Evolutionary conservation across 768 basidiomycete species (phyloP).

Genomic region (Lactarius deliciosus): DNA sequence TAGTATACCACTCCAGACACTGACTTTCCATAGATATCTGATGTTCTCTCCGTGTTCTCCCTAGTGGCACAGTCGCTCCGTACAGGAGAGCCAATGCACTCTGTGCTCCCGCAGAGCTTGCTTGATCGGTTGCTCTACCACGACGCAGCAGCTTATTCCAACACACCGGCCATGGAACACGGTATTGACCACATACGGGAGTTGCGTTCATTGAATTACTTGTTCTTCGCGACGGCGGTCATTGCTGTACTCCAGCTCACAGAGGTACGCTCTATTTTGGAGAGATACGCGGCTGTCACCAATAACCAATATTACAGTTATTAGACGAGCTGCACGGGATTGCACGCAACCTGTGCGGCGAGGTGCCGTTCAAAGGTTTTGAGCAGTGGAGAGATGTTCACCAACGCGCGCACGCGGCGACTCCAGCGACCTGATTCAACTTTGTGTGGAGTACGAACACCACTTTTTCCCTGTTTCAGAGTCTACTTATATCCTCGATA

Average conservation of each 20-base stretch:
- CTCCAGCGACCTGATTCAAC: slow-evolving; percentile 29
- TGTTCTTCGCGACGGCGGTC: slow-evolving; percentile 28
- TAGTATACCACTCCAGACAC: not conserved
- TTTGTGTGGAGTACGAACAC: slow-evolving; percentile 10
- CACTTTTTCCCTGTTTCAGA: not conserved
- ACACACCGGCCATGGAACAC: not conserved
- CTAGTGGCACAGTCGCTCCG: slow-evolving; percentile 45
- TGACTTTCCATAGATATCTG: slow-evolving; percentile 37
- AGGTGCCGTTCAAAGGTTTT: slow-evolving; percentile 30
- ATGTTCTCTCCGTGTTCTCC: slow-evolving; percentile 43
- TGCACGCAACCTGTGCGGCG: slow-evolving; percentile 27
- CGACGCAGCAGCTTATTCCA: slow-evolving; percentile 29
- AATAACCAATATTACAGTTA: slow-evolving; percentile 6
- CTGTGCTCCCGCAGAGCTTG: slow-evolving; percentile 42
- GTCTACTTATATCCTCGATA: not conserved
- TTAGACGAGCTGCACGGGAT: slow-evolving; percentile 27
- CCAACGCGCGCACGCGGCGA: slow-evolving; percentile 19
- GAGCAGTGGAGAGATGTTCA: slow-evolving; percentile 29
- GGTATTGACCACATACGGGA: slow-evolving; percentile 26
- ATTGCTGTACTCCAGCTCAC: slow-evolving; percentile 27
- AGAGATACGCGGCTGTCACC: not conserved
- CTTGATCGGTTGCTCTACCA: slow-evolving; percentile 50
- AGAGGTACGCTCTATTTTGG: slow-evolving; percentile 13
- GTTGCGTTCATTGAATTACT: slow-evolving; percentile 24
- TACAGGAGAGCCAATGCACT: slow-evolving; percentile 46